phyloP scores from a whole-genome alignment of 176 grass and related monocot species.

The Hordeum marinum region DNA sequence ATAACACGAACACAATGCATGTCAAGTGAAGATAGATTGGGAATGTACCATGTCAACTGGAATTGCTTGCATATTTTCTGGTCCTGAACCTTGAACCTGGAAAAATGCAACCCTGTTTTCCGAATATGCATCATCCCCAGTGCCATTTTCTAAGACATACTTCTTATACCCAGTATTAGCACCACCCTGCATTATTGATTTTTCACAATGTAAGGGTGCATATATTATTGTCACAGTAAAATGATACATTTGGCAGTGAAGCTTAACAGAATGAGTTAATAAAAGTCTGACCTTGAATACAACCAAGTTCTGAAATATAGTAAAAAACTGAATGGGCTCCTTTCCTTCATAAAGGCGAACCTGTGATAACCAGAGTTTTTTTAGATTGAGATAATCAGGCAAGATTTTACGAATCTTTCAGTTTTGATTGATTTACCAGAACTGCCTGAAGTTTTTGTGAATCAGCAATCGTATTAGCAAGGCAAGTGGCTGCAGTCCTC shows the following conservation, averaged over 20 bases:
- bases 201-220: not conserved
- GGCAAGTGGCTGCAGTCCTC: constrained; percentile 56
- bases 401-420: not conserved
- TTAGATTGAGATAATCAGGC: not conserved
- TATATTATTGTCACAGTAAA: not conserved
- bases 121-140: constrained; percentile 74
- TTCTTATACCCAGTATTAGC: constrained; percentile 78
- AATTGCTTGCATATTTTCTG: constrained; percentile 99
- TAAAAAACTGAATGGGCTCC: constrained; percentile 80
- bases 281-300: no score
- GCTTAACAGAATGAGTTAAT: not conserved
- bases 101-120: constrained; percentile 82
- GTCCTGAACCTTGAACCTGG: constrained; percentile 78
- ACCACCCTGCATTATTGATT: constrained; percentile 60
- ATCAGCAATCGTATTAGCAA: constrained; percentile 71
- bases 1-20: constrained; percentile 1
- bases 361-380: constrained; percentile 33
- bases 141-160: constrained; percentile 51
- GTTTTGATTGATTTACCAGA: constrained; percentile 43
- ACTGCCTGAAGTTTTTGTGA: constrained; percentile 79
- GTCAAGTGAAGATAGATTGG: constrained; percentile 7
- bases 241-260: not conserved
- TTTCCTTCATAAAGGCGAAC: constrained; percentile 84
- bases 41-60: constrained; percentile 86
- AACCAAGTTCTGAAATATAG: no score